Base-by-base conservation (phyloP, 2,329 filamentous ascomycete species). In the Beauveria rudraprayagi region DNA sequence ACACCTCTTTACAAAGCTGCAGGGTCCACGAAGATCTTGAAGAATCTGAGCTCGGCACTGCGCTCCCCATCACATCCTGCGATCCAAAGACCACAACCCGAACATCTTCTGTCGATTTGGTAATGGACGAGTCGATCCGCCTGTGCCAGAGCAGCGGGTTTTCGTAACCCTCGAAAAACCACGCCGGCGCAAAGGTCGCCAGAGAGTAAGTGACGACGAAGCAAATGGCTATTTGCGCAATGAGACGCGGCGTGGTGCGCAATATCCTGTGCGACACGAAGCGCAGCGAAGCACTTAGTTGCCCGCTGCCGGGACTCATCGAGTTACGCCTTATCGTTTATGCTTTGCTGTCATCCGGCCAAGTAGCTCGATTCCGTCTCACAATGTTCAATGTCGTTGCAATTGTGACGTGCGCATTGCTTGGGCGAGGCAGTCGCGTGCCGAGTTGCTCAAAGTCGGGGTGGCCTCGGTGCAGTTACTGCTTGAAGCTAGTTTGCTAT, bases 61-160 rank as follows among this genome's bases (percentile, higher is more conserved):
- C 59, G 52, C 59, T 61, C 5, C 59, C 59, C 22, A 52, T 14
- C 7, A 61, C 19, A 50, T 61, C 59, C 30, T 61, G 59, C 17
- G 59, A 61, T 4, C 59, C 59, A 50, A 61, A 61, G 24, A 55
- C 59, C 11, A 61, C 52, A 3, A 61, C 34, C 9, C 59, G 59
- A 10, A 61, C 19, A 24, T 61, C 44, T 16, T 58, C 55, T 41
- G 44, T 58, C 28, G 55, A 58, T 41, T 16, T 58, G 11, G 55
- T 58, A 6, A 58, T 50, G 7, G 55, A 58, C 16, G 55, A 16
- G 22, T 58, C 17, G 7, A 58, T n/a, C 28, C 19, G 28, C 14
- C 54, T 43, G 11, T 19, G 14, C 55, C 55, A 58, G 4, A 17
- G 9, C n/a, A 58, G 44, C 11, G 50, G 6, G 9, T 5, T 26